These are phyloP conservation scores for Hypholoma sublateritium DNA, from an alignment of 768 basidiomycete species.

Conservation along the genomic window DNA sequence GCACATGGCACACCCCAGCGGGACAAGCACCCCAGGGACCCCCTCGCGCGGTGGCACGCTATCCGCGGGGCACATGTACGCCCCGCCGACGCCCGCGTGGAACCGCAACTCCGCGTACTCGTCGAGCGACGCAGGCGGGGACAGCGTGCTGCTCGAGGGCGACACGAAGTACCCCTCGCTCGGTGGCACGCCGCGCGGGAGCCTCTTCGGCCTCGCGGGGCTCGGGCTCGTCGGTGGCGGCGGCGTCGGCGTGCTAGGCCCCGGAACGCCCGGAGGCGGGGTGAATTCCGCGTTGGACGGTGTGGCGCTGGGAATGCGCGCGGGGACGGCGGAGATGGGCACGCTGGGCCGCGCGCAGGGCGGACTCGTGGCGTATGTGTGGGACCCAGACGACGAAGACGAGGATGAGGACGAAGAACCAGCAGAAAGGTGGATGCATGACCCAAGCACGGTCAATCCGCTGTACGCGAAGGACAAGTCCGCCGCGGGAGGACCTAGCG, in stretches of 20 bases:
- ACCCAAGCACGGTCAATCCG: neutral
- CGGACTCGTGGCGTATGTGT: conserved; percentile 60
- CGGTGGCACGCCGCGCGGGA: conserved; percentile 1
- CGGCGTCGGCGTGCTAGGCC: too few relatives aligned
- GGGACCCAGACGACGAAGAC: conserved; percentile 46
- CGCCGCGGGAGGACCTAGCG: neutral
- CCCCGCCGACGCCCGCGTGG: neutral
- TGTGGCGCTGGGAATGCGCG: conserved; percentile 7
- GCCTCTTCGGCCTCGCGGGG: neutral
- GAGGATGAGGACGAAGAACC: conserved; percentile 15
- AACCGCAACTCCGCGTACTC: conserved; percentile 22
- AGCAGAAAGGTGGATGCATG: conserved; percentile 7
- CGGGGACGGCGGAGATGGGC: conserved; percentile 5
- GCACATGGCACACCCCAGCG: neutral
- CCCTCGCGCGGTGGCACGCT: neutral
- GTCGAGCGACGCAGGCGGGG: conserved; percentile 20
- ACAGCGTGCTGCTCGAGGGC: conserved; percentile 24
- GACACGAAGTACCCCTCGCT: conserved; percentile 32
- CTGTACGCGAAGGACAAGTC: neutral
- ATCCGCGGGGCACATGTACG: conserved; percentile 8
- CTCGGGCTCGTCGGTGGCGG: too few relatives aligned
- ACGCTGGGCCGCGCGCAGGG: conserved; percentile 19
- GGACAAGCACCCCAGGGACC: neutral
- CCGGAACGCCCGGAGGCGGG: too few relatives aligned
- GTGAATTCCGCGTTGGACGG: neutral